Evolutionary conservation across 2,329 filamentous ascomycete species (phyloP), one percentile per base, ranked within the genome.

Genomic region (Zasmidium angulare): DNA sequence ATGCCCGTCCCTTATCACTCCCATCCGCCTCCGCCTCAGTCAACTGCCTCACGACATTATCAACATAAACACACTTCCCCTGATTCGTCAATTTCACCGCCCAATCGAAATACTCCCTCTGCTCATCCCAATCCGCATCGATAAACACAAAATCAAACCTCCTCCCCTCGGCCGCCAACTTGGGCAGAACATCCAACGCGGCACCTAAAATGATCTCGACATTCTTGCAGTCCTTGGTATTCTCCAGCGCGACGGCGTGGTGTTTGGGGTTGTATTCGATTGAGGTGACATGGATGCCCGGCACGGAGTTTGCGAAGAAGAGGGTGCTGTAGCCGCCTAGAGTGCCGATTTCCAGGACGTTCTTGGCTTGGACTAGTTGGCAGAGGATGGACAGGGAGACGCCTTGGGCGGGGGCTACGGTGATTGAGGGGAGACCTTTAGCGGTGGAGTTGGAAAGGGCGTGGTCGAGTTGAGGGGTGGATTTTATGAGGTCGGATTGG

Each of bases 311-410:
- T 2, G 81, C 82, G 51, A 86, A 75, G 76, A 80, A 85, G 55
- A 84, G 81, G 14, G 79, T 77, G 1, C 77, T 79, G 46, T 84
- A 85, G 11, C 78, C 83, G 17, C 82, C 83, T 21, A 86, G 68
- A 0, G 82, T 84, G 24, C 84, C 83, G 50, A 86, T 73, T 67
- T 86, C 83, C 36, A 86, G 79, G 2, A 80, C 73, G 9, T 29
- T 19, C 26, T 63, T 61, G 20, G 64, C 62, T 11, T 55, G 20
- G 20, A 55, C 19, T 19, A 65, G 23, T 43, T 69, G 71, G 52
- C 71, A 71, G 40, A 77, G 76, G 11, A 81, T 66, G 20, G 78
- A 69, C 3, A 81, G 69, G 50, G 71, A 72, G 58, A 76, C 72
- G 40, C 75, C 77, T 48, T 75, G 68, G 10, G 71, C 63, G 0